phyloP scores from a whole-genome alignment of 169 alveolate genomes.

The Plasmodium fragile region DNA sequence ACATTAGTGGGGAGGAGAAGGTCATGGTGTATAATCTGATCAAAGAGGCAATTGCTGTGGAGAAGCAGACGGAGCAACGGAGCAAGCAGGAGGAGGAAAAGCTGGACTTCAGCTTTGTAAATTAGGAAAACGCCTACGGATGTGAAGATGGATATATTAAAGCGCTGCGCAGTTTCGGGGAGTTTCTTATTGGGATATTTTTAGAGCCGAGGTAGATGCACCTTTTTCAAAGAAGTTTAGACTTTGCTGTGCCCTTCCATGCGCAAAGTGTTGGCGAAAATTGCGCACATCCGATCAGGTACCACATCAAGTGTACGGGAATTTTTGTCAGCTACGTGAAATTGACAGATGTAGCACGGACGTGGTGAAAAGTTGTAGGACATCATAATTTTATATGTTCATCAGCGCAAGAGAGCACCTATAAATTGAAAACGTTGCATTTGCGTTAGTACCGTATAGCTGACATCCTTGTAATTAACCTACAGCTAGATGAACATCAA shows the following conservation, averaged over 20 bases:
- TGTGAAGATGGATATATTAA: background rate
- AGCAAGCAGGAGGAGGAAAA: constrained; percentile 25
- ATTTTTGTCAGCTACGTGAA: background rate
- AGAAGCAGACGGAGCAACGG: background rate
- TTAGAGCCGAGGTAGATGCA: background rate
- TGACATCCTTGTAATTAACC: background rate
- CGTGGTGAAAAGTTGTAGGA: background rate
- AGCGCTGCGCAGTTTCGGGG: background rate
- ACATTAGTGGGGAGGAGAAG: constrained; percentile 42
- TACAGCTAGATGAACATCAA: background rate
- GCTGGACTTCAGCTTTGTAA: constrained; percentile 56
- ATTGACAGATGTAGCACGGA: background rate
- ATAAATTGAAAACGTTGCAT: background rate
- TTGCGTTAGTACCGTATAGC: background rate
- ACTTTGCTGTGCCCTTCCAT: background rate
- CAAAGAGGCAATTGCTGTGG: constrained; percentile 38
- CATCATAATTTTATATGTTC: background rate
- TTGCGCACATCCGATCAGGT: background rate
- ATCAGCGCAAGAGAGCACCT: background rate
- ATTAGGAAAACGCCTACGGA: background rate
- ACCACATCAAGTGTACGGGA: background rate
- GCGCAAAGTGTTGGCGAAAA: background rate
- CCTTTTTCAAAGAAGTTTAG: background rate
- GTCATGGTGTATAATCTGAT: constrained; percentile 53
- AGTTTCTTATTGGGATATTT: background rate